These are phyloP conservation scores for Corylus heterophylla DNA, from an alignment of 306 rosid species.

Conservation along the genomic window DNA sequence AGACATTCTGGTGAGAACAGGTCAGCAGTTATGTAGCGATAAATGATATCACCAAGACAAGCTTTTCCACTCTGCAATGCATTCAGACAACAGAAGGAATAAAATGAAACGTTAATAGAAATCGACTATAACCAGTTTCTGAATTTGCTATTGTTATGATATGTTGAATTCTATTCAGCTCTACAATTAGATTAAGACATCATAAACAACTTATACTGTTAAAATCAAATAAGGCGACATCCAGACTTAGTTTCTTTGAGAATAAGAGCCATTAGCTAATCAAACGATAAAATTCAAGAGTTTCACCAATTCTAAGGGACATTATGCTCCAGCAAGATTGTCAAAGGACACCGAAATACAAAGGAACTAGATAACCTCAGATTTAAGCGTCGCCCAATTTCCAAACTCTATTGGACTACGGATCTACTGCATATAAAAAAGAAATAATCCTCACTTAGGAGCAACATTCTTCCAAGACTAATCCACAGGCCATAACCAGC, in stretches of 20 bases:
- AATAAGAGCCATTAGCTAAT: neutral
- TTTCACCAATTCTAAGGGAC: neutral
- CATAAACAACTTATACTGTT: neutral
- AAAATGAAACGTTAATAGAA: neutral
- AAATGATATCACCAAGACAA: conserved; percentile 82
- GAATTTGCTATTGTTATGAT: neutral
- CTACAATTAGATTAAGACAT: neutral
- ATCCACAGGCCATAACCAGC: neutral
- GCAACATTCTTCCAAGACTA: conserved; percentile 1
- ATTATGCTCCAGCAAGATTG: neutral
- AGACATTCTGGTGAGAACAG: conserved; percentile 75
- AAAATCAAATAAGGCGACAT: neutral
- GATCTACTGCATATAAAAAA: neutral
- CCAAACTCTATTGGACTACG: neutral
- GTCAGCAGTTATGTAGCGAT: conserved; percentile 70
- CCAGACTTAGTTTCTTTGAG: neutral
- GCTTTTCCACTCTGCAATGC: conserved; percentile 78
- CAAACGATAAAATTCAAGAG: neutral
- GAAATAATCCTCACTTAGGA: neutral
- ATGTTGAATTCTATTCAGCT: neutral
- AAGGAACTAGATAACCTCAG: neutral
- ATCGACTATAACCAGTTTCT: neutral
- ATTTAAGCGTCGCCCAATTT: neutral
- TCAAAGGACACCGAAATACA: neutral
- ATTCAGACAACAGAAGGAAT: conserved; percentile 10